Base-by-base conservation (phyloP, 1,284 basidiomycete genomes). In the Ceratobasidium theobromae region DNA sequence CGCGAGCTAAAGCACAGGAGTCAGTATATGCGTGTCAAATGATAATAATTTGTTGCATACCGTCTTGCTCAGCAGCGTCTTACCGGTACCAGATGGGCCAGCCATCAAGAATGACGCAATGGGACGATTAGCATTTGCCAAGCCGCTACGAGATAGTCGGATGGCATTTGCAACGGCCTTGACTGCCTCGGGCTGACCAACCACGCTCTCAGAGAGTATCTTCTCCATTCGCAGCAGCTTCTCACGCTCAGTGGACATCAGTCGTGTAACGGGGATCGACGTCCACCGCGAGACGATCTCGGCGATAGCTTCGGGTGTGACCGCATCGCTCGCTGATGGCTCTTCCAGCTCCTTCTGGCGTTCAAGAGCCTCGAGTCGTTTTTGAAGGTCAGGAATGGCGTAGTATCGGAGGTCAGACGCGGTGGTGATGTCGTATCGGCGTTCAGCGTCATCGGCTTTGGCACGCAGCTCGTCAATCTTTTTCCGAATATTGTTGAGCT, bases 61-160 rank as follows among this genome's bases (percentile, higher is more conserved):
- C n/a, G 93, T 91, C 79, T 97, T 98, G 67, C 88, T 88, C 66
- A 97, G 81, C 71, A 96, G 81, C 0, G 93, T 95, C 79, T 93
- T 91, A 46, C 90, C 91, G 3, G 90, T 93, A 40, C 93, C 95
- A 0, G 92, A 95, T n/a, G 92, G 91, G 28, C 89, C 95, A 5
- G 93, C 87, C 84, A 98, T 90, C 65, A 98, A 77, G 82, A 98
- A 97, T 72, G 89, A 93, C 0, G 95, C 95, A 53, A 98, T 88
- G 1, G 95, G 96, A 48, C 94, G 80, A 58, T 87, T 84, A 16
- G 89, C 83, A 71, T 92, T 89, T 66, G 91, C 85, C 21, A 98
- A 79, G 6, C 96, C 95, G 69, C 93, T 95, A 54, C 95, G 84
- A 23, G 92, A 95, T 38, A 98, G 79, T 38, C 95, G 86, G 70